phyloP scores from a whole-genome alignment of 345 rosid genomes.

The Boechera divaricarpa region DNA sequence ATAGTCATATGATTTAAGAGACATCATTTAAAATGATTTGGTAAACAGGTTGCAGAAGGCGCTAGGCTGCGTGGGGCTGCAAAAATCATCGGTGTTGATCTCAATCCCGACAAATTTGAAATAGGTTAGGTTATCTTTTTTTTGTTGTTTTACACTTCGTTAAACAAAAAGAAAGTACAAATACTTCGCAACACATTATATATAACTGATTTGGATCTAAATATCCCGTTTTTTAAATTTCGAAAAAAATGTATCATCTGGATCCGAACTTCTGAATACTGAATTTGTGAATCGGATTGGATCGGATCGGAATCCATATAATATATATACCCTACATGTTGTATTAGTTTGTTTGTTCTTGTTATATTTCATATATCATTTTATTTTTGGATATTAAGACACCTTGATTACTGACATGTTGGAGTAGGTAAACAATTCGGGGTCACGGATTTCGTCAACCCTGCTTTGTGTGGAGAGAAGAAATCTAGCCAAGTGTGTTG shows the following conservation, averaged over 20 bases:
- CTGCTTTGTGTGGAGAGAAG: conserved; percentile 53
- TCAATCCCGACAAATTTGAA: conserved; percentile 68
- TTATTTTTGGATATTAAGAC: neutral
- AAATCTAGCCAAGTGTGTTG: conserved; percentile 49
- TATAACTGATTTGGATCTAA: no score
- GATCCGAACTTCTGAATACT: no score
- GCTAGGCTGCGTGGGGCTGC: conserved; percentile 64
- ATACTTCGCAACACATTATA: no score
- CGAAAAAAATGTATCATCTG: no score
- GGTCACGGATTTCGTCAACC: conserved; percentile 70
- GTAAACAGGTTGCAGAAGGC: conserved; percentile 68
- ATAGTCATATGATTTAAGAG: neutral
- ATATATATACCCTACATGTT: no score
- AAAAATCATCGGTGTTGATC: conserved; percentile 69
- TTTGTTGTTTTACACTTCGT: neutral
- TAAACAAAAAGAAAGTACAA: neutral
- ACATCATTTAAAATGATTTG: neutral
- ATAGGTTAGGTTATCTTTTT: conserved; percentile 41
- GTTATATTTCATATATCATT: no score
- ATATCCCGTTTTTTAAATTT: no score
- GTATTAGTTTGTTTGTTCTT: no score
- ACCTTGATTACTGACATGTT: neutral
- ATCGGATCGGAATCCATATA: no score
- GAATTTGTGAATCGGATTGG: no score
- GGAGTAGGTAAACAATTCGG: conserved; percentile 64